Conservation (phyloP, 192 early-diverging fungal species). For the Linnemannia zychae region DNA sequence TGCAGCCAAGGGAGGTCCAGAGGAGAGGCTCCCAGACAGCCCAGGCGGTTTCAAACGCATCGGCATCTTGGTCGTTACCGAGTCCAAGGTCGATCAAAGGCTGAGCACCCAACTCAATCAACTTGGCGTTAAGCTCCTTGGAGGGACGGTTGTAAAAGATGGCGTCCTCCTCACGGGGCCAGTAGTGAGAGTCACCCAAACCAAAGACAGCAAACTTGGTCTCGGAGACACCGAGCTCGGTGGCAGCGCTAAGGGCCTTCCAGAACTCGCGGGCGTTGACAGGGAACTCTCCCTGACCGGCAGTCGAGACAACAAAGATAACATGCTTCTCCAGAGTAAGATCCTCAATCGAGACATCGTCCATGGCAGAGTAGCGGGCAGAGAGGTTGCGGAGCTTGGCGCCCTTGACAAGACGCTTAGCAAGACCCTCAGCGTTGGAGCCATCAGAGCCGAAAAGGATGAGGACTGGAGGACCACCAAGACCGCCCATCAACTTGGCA, state of each 20-base stretch:
- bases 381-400: conserved; percentile 89
- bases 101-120: conserved; percentile 81
- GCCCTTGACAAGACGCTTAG: conserved; percentile 85
- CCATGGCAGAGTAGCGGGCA: conserved; percentile 83
- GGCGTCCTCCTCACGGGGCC: conserved; percentile 92
- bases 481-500: conserved; percentile 75
- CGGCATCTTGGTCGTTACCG: conserved; percentile 95
- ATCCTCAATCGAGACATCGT: conserved; percentile 86
- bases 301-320: conserved; percentile 85
- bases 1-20: conserved; percentile 87
- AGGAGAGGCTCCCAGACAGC: conserved; percentile 82
- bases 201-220: conserved; percentile 88
- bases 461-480: conserved; percentile 84
- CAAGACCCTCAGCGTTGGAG: conserved; percentile 87
- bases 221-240: conserved; percentile 73
- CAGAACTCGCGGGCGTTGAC: conserved; percentile 91
- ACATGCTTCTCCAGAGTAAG: conserved; percentile 83
- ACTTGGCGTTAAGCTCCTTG: conserved; percentile 85
- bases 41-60: conserved; percentile 90
- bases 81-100: conserved; percentile 77
- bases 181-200: conserved; percentile 96
- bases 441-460: conserved; percentile 94
- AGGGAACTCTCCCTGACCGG: conserved; percentile 98
- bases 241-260: conserved; percentile 77
- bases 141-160: conserved; percentile 94